Evolutionary conservation across 306 rosid species (phyloP), one percentile per base, ranked within the genome.

Genomic region (Begonia peltatifolia): DNA sequence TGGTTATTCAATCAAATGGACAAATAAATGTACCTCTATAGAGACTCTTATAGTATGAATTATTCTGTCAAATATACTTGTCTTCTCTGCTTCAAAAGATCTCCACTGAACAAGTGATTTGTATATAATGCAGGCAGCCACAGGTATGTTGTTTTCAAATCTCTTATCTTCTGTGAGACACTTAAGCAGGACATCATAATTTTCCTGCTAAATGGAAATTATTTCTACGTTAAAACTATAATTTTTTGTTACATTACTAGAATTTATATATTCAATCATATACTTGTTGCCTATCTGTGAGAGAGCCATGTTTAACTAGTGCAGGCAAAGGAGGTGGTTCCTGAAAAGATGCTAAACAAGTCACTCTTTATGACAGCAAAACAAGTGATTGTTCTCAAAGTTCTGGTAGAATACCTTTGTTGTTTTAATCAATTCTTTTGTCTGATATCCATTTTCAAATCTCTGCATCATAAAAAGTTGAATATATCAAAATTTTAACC

Each of bases 271-370:
- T 47, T 63, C 14, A 47, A 41, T 46, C 60, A 57, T 49, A 55
- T 72, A 85, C 95, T 87, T 86, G 95, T 68, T 87, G 95, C 59
- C 83, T 75, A 9, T 87, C 95, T 30, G 93, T 80, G 58, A 87
- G 84, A 9, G 93, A 83, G 63, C 85, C 74, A 57, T 87, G 95
- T 60, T 70, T 87, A n/a, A 67, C 58, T 47, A 87, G 86, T n/a
- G 69, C 36, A 48, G 81, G 56, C 12, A 65, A 60, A 14, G 76
- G 52, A 42, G 65, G 66, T 55, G 77, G 58, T 67, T 83, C 95
- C 95, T 87, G 76, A 36, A 71, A 63, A 50, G 47, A 52, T 36
- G 14, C 18, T 47, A 41, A 0, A 20, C n/a, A 47, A 41, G 16
- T 48, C 17, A 67, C 51, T 53, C 44, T 56, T 14, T 57, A 46